A percentile compares a stretch with the other conserved stretches of the same genome.
Evolutionary conservation across 208 protist species (phyloP).

Genomic region (Kentomonas sorsogonicus): DNA sequence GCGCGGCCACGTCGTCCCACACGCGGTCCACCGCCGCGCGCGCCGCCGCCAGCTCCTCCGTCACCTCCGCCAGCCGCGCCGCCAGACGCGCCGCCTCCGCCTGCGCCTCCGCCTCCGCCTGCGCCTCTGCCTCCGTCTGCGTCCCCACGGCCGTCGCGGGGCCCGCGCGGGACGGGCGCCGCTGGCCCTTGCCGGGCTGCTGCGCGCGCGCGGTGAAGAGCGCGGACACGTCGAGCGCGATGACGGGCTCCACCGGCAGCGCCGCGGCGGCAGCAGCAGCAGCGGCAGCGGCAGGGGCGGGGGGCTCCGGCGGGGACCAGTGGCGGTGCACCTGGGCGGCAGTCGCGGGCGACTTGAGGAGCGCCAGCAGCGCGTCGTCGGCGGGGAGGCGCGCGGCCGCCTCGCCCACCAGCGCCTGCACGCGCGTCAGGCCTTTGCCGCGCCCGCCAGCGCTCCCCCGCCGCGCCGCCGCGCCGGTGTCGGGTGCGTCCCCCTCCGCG

Average conservation of each 20-base stretch:
- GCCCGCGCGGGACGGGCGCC: too few species aligned
- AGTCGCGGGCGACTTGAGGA: not conserved
- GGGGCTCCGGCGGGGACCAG: not conserved
- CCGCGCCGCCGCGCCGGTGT: too few species aligned
- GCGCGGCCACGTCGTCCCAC: not conserved
- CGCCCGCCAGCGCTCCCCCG: not conserved
- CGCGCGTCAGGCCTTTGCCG: not conserved
- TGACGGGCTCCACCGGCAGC: too few species aligned
- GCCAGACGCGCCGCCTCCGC: too few species aligned
- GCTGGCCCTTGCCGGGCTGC: not conserved
- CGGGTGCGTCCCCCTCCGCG: too few species aligned
- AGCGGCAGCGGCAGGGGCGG: slow-evolving; percentile 8
- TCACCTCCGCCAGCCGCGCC: slow-evolving; percentile 1
- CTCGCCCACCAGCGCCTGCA: not conserved
- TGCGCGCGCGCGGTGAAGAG: not conserved
- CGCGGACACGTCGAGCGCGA: too few species aligned
- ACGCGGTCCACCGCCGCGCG: not conserved
- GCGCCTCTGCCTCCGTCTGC: too few species aligned
- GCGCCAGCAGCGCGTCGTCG: not conserved
- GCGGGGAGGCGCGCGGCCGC: too few species aligned
- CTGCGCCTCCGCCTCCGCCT: too few species aligned
- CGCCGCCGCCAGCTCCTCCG: too few species aligned
- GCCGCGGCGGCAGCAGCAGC: too few species aligned
- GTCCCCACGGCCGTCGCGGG: too few species aligned
- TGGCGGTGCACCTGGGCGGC: not conserved